phyloP scores from a whole-genome alignment of 768 basidiomycete genomes.

The Boletus coccyginus region DNA sequence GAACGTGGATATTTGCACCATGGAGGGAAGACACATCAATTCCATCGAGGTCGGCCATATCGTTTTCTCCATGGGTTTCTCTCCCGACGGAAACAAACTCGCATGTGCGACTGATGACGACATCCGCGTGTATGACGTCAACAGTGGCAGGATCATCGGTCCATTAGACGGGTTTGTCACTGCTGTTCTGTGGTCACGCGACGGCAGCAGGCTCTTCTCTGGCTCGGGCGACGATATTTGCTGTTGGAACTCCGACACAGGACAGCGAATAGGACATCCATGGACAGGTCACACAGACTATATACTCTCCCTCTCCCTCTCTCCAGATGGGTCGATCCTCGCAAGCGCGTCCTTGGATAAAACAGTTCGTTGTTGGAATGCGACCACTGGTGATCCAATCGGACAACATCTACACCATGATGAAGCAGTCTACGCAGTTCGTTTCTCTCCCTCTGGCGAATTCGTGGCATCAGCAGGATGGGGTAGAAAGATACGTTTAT shows the following conservation, averaged over 20 bases:
- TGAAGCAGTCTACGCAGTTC: neutral
- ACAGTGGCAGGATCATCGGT: neutral
- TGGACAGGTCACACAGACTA: conserved; percentile 15
- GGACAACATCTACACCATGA: conserved; percentile 1
- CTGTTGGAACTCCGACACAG: conserved; percentile 5
- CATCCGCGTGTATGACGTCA: conserved; percentile 1
- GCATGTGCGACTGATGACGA: neutral
- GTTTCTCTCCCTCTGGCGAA: conserved; percentile 9
- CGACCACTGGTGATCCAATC: neutral
- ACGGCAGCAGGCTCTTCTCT: conserved; percentile 13
- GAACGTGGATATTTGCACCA: neutral
- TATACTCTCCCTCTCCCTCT: neutral
- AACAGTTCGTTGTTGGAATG: conserved; percentile 11
- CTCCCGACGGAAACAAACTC: neutral
- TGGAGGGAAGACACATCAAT: neutral
- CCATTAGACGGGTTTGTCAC: neutral
- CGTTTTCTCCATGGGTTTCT: neutral
- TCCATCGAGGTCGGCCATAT: neutral
- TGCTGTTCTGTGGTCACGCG: conserved; percentile 11
- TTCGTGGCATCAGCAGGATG: neutral
- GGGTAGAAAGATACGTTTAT: neutral
- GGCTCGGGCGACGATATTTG: too few species aligned
- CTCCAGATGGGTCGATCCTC: conserved; percentile 6
- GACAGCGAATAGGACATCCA: neutral
- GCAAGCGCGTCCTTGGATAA: conserved; percentile 3